phyloP scores from a whole-genome alignment of 2,329 filamentous ascomycete species.

The Neofusicoccum parvum region DNA sequence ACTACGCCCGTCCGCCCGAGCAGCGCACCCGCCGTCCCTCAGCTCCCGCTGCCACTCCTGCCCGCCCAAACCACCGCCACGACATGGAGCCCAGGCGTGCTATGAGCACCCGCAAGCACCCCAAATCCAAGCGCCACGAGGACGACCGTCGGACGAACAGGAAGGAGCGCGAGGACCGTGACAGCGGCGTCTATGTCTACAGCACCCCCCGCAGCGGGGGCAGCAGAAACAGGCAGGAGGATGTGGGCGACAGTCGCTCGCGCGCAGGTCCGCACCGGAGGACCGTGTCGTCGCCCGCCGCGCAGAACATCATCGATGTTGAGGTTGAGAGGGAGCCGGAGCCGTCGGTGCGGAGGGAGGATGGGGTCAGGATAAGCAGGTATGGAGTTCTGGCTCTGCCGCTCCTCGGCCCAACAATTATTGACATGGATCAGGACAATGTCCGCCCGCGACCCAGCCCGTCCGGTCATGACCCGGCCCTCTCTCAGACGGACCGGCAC shows the following conservation, averaged over 20 bases:
- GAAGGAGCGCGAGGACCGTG: conserved; percentile 17
- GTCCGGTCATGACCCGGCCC: conserved; percentile 32
- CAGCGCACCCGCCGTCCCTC: conserved; percentile 18
- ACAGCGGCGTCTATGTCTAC: conserved; percentile 20
- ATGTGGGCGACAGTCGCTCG: conserved; percentile 29
- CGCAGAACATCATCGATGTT: conserved; percentile 32
- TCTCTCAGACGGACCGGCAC: conserved; percentile 35
- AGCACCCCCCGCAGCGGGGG: conserved; percentile 14
- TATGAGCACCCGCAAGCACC: conserved; percentile 15
- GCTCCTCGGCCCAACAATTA: background rate
- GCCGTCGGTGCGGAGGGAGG: conserved; percentile 35
- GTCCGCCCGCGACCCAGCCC: conserved; percentile 35
- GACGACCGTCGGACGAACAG: conserved; percentile 25
- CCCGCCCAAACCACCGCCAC: background rate
- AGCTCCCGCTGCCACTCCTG: background rate
- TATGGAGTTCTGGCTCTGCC: background rate
- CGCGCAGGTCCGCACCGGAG: conserved; percentile 36
- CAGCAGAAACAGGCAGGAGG: conserved; percentile 5
- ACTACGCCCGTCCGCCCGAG: conserved; percentile 39
- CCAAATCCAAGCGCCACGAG: conserved; percentile 30
- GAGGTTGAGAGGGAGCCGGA: conserved; percentile 33
- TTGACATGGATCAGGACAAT: conserved; percentile 31
- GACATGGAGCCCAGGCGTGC: conserved; percentile 33
- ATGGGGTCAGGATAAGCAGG: conserved; percentile 7
- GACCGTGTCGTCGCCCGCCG: conserved; percentile 32